Percentiles rank a stretch among this genome's conserved stretches.
phyloP scores from a whole-genome alignment of 257 asterid species.

The Paraleonurus japonicus region DNA sequence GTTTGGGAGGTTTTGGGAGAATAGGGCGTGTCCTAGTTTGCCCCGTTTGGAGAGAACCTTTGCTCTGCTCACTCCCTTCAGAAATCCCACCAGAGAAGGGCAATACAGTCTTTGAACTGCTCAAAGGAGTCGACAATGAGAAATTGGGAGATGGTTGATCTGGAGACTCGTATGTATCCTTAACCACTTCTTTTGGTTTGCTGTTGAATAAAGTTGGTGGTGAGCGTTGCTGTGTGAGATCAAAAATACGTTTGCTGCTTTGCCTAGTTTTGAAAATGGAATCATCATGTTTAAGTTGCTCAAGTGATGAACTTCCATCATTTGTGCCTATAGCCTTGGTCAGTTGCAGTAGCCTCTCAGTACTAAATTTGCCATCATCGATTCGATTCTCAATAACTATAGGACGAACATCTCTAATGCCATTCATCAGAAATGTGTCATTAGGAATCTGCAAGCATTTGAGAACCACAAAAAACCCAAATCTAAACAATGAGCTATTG shows the following conservation, averaged over 20 bases:
- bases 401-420: constrained; percentile 32
- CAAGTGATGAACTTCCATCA: constrained; percentile 34
- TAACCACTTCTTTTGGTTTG: constrained; percentile 45
- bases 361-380: constrained; percentile 32
- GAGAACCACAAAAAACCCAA: neutral
- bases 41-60: constrained; percentile 47
- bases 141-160: constrained; percentile 60
- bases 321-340: constrained; percentile 41
- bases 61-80: constrained; percentile 73
- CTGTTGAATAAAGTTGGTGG: constrained; percentile 47
- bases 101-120: constrained; percentile 40
- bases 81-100: constrained; percentile 51
- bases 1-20: constrained; percentile 56
- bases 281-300: constrained; percentile 45
- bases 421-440: constrained; percentile 32
- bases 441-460: constrained; percentile 47
- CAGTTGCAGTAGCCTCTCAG: constrained; percentile 48
- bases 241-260: constrained; percentile 37
- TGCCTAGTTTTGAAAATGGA: constrained; percentile 35
- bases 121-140: constrained; percentile 48
- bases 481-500: neutral
- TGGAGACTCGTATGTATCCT: constrained; percentile 48
- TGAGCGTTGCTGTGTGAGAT: constrained; percentile 39
- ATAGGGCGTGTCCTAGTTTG: constrained; percentile 47
- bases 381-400: constrained; percentile 25